phyloP scores from a whole-genome alignment of 2,329 filamentous ascomycete genomes.

The Apiospora pterosperma region DNA sequence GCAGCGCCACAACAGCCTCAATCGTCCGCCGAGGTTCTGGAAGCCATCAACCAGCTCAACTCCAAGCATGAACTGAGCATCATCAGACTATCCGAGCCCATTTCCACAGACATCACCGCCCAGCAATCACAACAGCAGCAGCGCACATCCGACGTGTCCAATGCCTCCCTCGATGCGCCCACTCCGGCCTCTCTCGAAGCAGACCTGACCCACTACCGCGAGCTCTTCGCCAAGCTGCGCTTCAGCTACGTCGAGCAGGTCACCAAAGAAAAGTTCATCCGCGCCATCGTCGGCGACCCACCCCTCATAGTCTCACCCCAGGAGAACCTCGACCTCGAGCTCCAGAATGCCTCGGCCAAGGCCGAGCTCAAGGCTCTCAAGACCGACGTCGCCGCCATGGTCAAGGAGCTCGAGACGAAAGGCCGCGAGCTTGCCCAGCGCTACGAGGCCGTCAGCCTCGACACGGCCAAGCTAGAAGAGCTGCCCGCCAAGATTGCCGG shows the following conservation, averaged over 20 bases:
- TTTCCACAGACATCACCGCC: slow-evolving; percentile 49
- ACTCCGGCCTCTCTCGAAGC: slow-evolving; percentile 76
- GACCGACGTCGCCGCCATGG: slow-evolving; percentile 69
- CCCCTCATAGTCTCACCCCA: slow-evolving; percentile 78
- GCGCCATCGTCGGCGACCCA: slow-evolving; percentile 85
- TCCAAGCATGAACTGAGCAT: slow-evolving; percentile 65
- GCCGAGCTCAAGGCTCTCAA: slow-evolving; percentile 76
- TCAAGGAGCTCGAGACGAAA: slow-evolving; percentile 66
- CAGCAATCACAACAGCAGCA: slow-evolving; percentile 31
- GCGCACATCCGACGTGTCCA: slow-evolving; percentile 71
- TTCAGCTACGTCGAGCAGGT: slow-evolving; percentile 98
- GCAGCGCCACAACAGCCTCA: neutral
- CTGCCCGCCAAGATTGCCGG: slow-evolving; percentile 47
- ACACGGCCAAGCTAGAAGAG: slow-evolving; percentile 46
- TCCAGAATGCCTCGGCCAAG: slow-evolving; percentile 66
- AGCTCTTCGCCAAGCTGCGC: slow-evolving; percentile 91
- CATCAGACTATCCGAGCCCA: slow-evolving; percentile 72
- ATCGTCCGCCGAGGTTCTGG: slow-evolving; percentile 38
- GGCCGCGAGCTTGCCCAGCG: slow-evolving; percentile 55
- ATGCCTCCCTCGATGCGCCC: slow-evolving; percentile 59
- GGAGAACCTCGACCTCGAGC: slow-evolving; percentile 78
- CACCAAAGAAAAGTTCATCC: slow-evolving; percentile 96
- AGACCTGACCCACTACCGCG: slow-evolving; percentile 86
- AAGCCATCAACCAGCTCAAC: slow-evolving; percentile 51
- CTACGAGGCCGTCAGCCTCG: slow-evolving; percentile 47